Base-by-base conservation (phyloP, 140 eudicot species). In the Cichorium intybus region DNA sequence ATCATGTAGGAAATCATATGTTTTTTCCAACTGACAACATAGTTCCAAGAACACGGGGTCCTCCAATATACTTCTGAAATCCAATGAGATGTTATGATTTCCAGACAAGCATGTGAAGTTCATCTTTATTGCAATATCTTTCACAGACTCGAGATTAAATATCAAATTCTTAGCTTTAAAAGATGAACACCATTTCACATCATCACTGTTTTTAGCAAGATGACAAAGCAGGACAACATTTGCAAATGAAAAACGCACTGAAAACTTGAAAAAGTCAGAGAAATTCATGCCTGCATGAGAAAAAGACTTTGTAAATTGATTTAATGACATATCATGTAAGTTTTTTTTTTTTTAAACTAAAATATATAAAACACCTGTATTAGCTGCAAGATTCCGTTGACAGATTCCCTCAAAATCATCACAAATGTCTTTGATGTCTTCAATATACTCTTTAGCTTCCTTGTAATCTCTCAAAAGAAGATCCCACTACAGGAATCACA, bases 321-420 rank as follows among this genome's bases (percentile, higher is more conserved):
- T 11, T 39, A n/a, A n/a, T n/a, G n/a, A n/a, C n/a, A n/a, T n/a
- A n/a, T n/a, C n/a, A n/a, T n/a, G n/a, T n/a, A n/a, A n/a, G n/a
- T n/a, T n/a, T n/a, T n/a, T n/a, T n/a, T n/a, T n/a, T n/a, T n/a
- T n/a, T n/a, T n/a, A n/a, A n/a, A n/a, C 29, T 58, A 10, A 24
- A 21, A 21, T 23, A 17, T 46, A 60, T 20, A 18, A 39, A 18
- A 45, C 66, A 89, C 99, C 97, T 57, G 99, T 85, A 75, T 86
- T 89, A 57, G 95, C 94, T 51, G 95, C 95, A 53, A 93, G 99
- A 84, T 93, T 93, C n/a, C 89, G 82, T 75, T 88, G 99, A 75
- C 97, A 93, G 54, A 93, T 88, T 68, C 77, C 93, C 81, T 93
- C 98, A 83, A 83, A 88, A 74, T 85, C 90, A 73, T 88, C 95